Conservation (phyloP, 192 early-diverging fungal genomes). For the Coemansia reversa region DNA sequence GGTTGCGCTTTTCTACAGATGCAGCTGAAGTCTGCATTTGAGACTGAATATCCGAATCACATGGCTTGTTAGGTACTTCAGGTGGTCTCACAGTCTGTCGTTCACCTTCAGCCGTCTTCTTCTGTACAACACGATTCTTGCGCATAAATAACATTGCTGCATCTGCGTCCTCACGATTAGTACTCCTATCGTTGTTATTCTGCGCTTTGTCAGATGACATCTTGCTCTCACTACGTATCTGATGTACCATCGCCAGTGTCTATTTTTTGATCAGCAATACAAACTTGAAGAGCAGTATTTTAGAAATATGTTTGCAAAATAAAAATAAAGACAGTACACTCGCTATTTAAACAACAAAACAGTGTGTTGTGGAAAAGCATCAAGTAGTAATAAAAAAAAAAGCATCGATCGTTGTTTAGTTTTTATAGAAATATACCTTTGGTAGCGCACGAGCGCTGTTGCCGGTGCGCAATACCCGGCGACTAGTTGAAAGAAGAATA, state of each 20-base stretch:
- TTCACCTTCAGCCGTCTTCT: slow-evolving; percentile 4
- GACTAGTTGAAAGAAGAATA: slow-evolving; percentile 5
- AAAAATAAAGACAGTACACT: neutral
- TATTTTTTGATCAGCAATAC: neutral
- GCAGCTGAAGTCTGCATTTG: neutral
- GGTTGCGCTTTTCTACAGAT: neutral
- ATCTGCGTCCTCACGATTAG: neutral
- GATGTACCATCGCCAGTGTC: slow-evolving; percentile 8
- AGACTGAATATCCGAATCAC: neutral
- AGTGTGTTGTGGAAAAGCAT: neutral
- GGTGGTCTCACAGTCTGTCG: slow-evolving; percentile 37
- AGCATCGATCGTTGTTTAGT: neutral
- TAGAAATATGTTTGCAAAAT: slow-evolving; percentile 6
- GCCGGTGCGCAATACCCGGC: neutral
- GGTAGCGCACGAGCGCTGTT: neutral
- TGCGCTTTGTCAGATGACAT: neutral
- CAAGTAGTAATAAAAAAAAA: neutral
- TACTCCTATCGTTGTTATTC: neutral
- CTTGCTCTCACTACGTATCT: slow-evolving; percentile 40
- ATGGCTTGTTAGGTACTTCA: neutral
- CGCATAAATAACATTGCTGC: slow-evolving; percentile 23
- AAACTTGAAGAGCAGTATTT: neutral
- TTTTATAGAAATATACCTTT: neutral
- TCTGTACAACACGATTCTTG: slow-evolving; percentile 3
- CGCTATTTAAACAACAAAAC: neutral